These are phyloP conservation scores for Cutaneotrichosporon mucoides DNA, from an alignment of 1,284 basidiomycete genomes.

Conservation along the genomic window DNA sequence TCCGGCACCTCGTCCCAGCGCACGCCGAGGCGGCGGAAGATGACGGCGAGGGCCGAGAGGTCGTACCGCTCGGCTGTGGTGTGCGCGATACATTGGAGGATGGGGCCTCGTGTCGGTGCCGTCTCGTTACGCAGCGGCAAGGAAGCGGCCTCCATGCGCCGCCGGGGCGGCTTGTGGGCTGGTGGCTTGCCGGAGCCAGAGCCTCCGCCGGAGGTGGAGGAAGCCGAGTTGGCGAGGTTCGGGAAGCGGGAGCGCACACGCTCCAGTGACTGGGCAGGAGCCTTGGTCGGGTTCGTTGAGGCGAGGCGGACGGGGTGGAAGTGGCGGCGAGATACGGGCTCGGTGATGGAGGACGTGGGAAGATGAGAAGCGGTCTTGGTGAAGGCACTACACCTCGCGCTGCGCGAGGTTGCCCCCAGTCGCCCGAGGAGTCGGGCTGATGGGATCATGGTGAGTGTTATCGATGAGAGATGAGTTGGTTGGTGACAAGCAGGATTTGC, in stretches of 20 bases:
- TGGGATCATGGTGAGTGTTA: too few species aligned
- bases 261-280: neutral
- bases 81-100: conserved; percentile 49
- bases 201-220: too few species aligned
- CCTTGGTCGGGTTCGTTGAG: neutral
- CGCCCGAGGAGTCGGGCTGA: too few species aligned
- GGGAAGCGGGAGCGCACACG: neutral
- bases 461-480: too few species aligned
- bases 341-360: neutral
- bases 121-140: conserved; percentile 44
- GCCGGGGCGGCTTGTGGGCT: conserved; percentile 46
- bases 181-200: conserved; percentile 1
- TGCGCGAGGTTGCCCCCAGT: too few species aligned
- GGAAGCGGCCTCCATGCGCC: conserved; percentile 47
- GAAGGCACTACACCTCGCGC: too few species aligned
- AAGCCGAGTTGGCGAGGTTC: neutral
- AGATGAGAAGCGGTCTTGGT: too few species aligned
- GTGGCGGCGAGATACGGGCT: neutral
- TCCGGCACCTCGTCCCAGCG: conserved; percentile 47
- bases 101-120: conserved; percentile 45
- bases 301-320: neutral
- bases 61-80: conserved; percentile 48
- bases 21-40: conserved; percentile 36
- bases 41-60: conserved; percentile 33
- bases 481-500: too few species aligned